A percentile compares a stretch with the other conserved stretches of the same genome.
Conservation (phyloP, 2,329 filamentous ascomycete species). For the Sodiomyces alkalinus region DNA sequence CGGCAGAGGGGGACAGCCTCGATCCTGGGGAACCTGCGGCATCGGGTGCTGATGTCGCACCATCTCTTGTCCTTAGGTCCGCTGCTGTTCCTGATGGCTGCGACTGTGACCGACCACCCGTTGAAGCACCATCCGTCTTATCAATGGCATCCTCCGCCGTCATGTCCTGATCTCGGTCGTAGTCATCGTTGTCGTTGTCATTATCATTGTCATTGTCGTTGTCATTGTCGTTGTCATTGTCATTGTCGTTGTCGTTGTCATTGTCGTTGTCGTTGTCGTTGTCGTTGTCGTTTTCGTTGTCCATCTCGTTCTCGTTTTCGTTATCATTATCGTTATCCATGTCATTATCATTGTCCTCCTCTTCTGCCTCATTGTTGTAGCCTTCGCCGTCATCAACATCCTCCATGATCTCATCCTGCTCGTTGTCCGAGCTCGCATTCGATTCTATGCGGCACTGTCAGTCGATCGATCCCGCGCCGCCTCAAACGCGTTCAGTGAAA, state of each 20-base stretch:
- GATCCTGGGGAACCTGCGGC: neutral
- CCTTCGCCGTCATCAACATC: conserved; percentile 22
- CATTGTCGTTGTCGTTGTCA: conserved; percentile 11
- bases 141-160: conserved; percentile 12
- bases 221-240: conserved; percentile 18
- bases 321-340: conserved; percentile 22
- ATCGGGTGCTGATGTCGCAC: conserved; percentile 8
- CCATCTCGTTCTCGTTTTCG: conserved; percentile 17
- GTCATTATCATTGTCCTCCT: conserved; percentile 18
- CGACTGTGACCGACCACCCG: conserved; percentile 20
- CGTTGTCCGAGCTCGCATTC: conserved; percentile 29
- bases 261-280: conserved; percentile 19
- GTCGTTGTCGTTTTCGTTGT: conserved; percentile 18
- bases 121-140: conserved; percentile 18
- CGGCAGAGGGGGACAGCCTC: neutral
- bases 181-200: conserved; percentile 17
- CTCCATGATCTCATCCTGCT: conserved; percentile 42
- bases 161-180: conserved; percentile 13
- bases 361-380: conserved; percentile 17
- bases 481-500: too few species aligned
- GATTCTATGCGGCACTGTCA: too few species aligned
- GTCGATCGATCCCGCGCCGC: too few species aligned
- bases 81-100: conserved; percentile 17
- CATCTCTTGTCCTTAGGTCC: conserved; percentile 15
- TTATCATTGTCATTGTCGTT: conserved; percentile 14